phyloP scores from a whole-genome alignment of 2,329 filamentous ascomycete genomes.

The Balansia obtecta region DNA sequence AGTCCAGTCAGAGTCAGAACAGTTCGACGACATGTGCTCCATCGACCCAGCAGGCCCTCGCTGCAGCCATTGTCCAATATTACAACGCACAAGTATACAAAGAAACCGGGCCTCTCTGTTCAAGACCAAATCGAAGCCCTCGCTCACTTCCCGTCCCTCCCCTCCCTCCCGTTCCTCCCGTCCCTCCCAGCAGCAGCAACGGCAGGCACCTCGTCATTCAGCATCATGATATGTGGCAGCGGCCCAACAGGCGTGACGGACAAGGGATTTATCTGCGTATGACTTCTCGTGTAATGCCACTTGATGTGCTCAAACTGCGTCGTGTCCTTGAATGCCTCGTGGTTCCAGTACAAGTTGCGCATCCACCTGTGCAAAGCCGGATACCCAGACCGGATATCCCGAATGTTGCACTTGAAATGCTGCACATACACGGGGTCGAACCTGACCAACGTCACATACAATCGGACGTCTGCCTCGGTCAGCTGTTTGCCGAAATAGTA shows the following conservation, averaged over 20 bases:
- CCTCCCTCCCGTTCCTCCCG: too few species aligned
- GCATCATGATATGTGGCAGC: conserved; percentile 63
- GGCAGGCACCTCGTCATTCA: conserved; percentile 65
- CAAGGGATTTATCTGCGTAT: conserved; percentile 53
- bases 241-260: conserved; percentile 79
- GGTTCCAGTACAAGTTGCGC: conserved; percentile 72
- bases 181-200: conserved; percentile 45
- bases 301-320: conserved; percentile 96
- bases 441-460: conserved; percentile 58
- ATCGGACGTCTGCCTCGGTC: conserved; percentile 72
- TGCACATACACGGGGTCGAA: conserved; percentile 77
- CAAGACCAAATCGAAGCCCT: neutral
- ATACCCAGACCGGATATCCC: conserved; percentile 75
- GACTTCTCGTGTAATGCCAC: conserved; percentile 52
- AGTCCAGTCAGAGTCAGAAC: neutral
- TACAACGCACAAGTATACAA: too few species aligned
- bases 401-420: conserved; percentile 79
- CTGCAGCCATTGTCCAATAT: too few species aligned
- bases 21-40: too few species aligned
- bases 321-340: conserved; percentile 64
- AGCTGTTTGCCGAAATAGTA: conserved; percentile 65
- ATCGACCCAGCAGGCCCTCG: too few species aligned
- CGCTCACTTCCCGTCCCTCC: conserved; percentile 11
- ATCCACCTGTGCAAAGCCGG: conserved; percentile 73
- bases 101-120: too few species aligned